Base-by-base conservation (phyloP, 345 rosid genomes). In the Heritiera littoralis region DNA sequence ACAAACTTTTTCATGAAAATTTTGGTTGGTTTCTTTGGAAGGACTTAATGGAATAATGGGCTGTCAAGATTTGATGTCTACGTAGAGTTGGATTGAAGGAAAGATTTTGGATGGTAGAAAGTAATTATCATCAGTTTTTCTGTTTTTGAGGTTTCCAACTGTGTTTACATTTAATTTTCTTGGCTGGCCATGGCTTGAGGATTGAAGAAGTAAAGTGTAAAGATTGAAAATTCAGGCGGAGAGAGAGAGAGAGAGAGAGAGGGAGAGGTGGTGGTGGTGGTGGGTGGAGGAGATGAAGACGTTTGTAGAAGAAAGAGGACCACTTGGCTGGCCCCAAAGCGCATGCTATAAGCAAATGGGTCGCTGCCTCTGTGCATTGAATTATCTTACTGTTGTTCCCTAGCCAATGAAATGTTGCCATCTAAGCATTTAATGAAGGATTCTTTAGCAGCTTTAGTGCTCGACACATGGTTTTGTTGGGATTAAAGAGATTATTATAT, bases 61-160 rank as follows among this genome's bases (percentile, higher is more conserved):
- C 18, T 48, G 40, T 75, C 69, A 80, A 81, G 64, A 73, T 58
- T 80, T 66, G 49, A 72, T 81, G 71, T 55, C 80, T 72, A 85
- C 81, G 91, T 89, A 83, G 93, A 90, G 96, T 91, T 87, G 88
- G 91, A 88, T 94, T 87, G 88, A 92, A 92, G 96, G 79, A 85
- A 89, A 9, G 89, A 58, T 46, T 80, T 87, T 81, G 96, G 88
- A 81, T 65, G 91, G 78, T 88, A 84, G 86, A 87, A 87, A 87
- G 92, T 85, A 90, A 86, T 85, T 51, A 86, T 86, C 90, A 86
- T 88, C 84, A 86, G 86, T 80, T 76, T 81, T 43, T 79, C 84
- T 85, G 86, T 80, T 76, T 81, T 43, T 79, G 56, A 35, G 41
- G 48, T 52, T 48, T 46, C 15, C 66, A 7, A 38, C 4, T 15